Evolutionary conservation across 179 eudicot species (phyloP).

Genomic region (Drosera spatulata): DNA sequence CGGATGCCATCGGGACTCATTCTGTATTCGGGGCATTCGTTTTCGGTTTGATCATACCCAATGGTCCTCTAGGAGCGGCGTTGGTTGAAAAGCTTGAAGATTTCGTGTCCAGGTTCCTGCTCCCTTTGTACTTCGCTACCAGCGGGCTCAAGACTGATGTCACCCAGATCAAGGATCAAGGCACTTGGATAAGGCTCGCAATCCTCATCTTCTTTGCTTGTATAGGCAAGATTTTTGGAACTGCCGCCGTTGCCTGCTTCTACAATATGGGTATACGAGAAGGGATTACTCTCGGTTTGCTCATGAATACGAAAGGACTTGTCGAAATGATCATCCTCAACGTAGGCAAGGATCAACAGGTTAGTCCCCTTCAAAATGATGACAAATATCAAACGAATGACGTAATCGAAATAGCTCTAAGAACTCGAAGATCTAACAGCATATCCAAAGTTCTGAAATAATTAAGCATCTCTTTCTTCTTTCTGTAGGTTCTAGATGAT

Average conservation of each 20-base stretch:
- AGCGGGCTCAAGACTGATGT: conserved; percentile 52
- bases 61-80: conserved; percentile 29
- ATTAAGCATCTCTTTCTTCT: too few relatives aligned
- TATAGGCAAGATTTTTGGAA: conserved; percentile 44
- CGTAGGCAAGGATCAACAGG: conserved; percentile 49
- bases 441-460: too few relatives aligned
- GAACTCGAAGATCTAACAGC: too few relatives aligned
- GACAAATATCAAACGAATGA: too few relatives aligned
- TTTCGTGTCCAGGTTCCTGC: conserved; percentile 4
- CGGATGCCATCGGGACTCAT: too few relatives aligned
- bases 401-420: too few relatives aligned
- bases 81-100: conserved; percentile 41
- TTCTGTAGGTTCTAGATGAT: too few relatives aligned
- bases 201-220: conserved; percentile 37
- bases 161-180: conserved; percentile 25
- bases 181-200: conserved; percentile 43
- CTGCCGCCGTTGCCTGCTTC: conserved; percentile 40
- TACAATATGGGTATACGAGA: neutral
- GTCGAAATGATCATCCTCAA: conserved; percentile 21
- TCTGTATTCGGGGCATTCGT: conserved; percentile 35
- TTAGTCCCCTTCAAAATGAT: conserved; percentile 6
- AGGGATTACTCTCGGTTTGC: conserved; percentile 38
- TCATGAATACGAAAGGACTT: conserved; percentile 61
- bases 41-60: conserved; percentile 42
- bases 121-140: conserved; percentile 51